Evolutionary conservation across 192 early-diverging fungal genomes (phyloP).

Genomic region (Neocallimastix lanati): DNA sequence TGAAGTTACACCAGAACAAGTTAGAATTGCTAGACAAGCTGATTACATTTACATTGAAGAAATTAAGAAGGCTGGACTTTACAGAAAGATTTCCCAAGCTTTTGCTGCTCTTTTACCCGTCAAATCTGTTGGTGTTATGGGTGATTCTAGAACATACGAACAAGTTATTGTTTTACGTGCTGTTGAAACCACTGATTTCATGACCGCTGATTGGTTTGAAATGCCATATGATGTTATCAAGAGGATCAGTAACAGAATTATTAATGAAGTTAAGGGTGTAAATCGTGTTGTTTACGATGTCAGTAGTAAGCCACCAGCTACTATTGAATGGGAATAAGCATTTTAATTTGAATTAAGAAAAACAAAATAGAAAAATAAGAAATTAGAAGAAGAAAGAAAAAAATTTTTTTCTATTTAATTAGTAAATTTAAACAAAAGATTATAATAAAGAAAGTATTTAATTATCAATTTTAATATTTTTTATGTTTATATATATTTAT

Average conservation of each 20-base stretch:
- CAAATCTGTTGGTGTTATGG: constrained; percentile 96
- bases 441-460: no score
- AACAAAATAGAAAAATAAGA: no score
- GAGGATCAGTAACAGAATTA: constrained; percentile 83
- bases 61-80: constrained; percentile 92
- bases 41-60: constrained; percentile 98
- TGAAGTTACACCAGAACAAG: constrained; percentile 83
- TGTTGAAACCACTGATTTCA: constrained; percentile 90
- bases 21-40: constrained; percentile 83
- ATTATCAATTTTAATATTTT: no score
- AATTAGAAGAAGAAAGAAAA: no score
- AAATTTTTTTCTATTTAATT: no score
- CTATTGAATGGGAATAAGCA: constrained; percentile 89
- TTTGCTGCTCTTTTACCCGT: constrained; percentile 90
- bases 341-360: background rate
- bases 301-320: constrained; percentile 92
- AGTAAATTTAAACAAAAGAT: no score
- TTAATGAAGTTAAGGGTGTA: constrained; percentile 96
- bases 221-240: constrained; percentile 79
- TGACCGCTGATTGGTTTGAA: constrained; percentile 91
- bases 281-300: constrained; percentile 96
- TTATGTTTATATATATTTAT: no score
- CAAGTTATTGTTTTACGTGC: constrained; percentile 94
- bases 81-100: constrained; percentile 93
- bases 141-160: constrained; percentile 96